A percentile compares a stretch with the other conserved stretches of the same genome.
Evolutionary conservation across 805 yeast genomes (phyloP).

Genomic region (Lipomyces yamanashiensis): DNA sequence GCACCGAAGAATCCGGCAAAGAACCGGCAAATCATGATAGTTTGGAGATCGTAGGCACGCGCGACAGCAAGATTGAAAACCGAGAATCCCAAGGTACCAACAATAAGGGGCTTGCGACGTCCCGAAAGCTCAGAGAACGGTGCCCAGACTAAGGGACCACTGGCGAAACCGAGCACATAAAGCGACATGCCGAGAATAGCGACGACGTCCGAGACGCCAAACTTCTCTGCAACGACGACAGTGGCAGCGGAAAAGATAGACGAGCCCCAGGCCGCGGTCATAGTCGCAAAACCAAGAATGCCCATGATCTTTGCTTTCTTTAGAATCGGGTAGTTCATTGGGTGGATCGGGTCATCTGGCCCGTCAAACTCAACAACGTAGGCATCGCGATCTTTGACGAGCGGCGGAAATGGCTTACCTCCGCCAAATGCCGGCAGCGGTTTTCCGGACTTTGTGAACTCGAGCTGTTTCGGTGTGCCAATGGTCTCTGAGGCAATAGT

Average conservation of each 20-base stretch:
- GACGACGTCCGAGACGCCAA: conserved; percentile 67
- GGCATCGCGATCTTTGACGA: conserved; percentile 57
- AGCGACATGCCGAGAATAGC: conserved; percentile 76
- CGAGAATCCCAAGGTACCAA: conserved; percentile 61
- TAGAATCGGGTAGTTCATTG: conserved; percentile 71
- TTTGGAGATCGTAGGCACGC: conserved; percentile 76
- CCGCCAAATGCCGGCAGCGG: conserved; percentile 65
- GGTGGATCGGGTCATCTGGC: conserved; percentile 76
- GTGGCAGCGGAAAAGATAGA: conserved; percentile 77
- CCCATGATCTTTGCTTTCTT: conserved; percentile 54
- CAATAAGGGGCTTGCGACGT: conserved; percentile 62
- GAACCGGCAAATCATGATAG: conserved; percentile 75
- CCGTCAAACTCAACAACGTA: conserved; percentile 79
- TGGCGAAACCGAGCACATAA: conserved; percentile 90
- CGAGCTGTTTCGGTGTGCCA: conserved; percentile 18
- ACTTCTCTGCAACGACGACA: conserved; percentile 51
- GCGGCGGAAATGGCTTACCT: conserved; percentile 65
- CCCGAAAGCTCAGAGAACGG: conserved; percentile 71
- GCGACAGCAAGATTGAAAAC: conserved; percentile 75
- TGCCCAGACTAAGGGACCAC: conserved; percentile 91
- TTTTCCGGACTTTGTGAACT: conserved; percentile 15
- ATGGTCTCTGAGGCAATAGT: conserved; percentile 30
- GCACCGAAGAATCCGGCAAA: conserved; percentile 83
- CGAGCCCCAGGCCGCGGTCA: conserved; percentile 72
- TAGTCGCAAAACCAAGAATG: conserved; percentile 56